Conservation (phyloP, 257 asterid genomes). For the Plantago major region DNA sequence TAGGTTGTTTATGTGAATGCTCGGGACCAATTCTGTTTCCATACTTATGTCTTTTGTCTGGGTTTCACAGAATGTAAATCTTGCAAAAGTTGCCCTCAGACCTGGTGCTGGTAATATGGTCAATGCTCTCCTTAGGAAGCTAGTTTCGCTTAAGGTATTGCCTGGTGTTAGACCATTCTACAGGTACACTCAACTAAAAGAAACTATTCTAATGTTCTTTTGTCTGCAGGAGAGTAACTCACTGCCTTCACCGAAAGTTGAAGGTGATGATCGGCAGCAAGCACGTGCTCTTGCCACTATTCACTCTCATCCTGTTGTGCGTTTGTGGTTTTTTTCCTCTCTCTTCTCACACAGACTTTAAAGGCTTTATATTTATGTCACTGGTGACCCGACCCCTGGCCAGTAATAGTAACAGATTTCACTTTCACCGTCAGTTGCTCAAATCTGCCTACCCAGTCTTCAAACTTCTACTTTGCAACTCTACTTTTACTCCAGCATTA, state of each 20-base stretch:
- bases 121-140: constrained; percentile 84
- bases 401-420: neutral
- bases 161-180: constrained; percentile 15
- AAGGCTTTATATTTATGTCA: neutral
- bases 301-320: constrained; percentile 94
- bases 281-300: constrained; percentile 88
- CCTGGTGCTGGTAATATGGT: constrained; percentile 95
- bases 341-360: neutral
- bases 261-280: constrained; percentile 80
- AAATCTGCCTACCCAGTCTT: neutral
- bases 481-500: neutral
- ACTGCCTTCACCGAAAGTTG: constrained; percentile 69
- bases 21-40: constrained; percentile 15
- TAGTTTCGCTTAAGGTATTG: constrained; percentile 66
- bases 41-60: constrained; percentile 19
- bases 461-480: too few species aligned
- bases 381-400: neutral
- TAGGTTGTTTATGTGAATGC: constrained; percentile 8
- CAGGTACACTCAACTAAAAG: constrained; percentile 11
- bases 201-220: constrained; percentile 20
- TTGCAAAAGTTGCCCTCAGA: constrained; percentile 85
- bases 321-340: constrained; percentile 24
- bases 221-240: constrained; percentile 57
- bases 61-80: constrained; percentile 72
- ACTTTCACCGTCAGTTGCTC: neutral